Evolutionary conservation across 2,329 filamentous ascomycete species (phyloP).

Genomic region (Aureobasidium sp.): DNA sequence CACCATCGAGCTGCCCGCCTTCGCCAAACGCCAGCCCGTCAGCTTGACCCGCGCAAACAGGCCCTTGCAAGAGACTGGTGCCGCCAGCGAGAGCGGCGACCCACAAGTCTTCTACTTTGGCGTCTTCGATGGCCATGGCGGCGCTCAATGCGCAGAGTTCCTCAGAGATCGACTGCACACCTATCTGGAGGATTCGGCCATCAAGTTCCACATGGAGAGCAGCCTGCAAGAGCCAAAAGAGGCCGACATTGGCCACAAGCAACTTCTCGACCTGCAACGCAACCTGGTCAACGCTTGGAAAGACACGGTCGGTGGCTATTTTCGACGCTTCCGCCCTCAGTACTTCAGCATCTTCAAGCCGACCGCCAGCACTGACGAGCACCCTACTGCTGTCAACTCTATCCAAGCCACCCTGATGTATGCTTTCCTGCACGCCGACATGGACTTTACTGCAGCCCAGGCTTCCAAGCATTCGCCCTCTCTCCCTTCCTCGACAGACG

Average conservation of each 20-base stretch:
- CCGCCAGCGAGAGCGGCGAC: slow-evolving; percentile 72
- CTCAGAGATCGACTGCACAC: slow-evolving; percentile 75
- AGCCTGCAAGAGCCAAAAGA: slow-evolving; percentile 51
- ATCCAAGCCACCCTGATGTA: slow-evolving; percentile 80
- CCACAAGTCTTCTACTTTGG: slow-evolving; percentile 97
- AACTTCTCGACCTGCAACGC: slow-evolving; percentile 60
- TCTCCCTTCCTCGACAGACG: slow-evolving; percentile 33
- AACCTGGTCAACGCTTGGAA: slow-evolving; percentile 71
- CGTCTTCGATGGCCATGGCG: slow-evolving; percentile 93
- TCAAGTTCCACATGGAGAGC: slow-evolving; percentile 69
- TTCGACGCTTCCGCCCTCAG: slow-evolving; percentile 77
- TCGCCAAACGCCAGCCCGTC: slow-evolving; percentile 74
- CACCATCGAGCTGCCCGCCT: slow-evolving; percentile 86
- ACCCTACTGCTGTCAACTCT: slow-evolving; percentile 33
- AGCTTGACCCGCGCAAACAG: slow-evolving; percentile 41
- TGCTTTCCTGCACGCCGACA: slow-evolving; percentile 85
- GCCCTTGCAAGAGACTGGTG: slow-evolving; percentile 34
- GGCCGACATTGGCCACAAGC: slow-evolving; percentile 16
- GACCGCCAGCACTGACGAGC: slow-evolving; percentile 25
- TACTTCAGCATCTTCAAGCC: slow-evolving; percentile 49
- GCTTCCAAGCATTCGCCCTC: slow-evolving; percentile 57
- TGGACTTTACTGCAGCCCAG: slow-evolving; percentile 89
- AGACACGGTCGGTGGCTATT: slow-evolving; percentile 85
- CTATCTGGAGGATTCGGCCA: slow-evolving; percentile 78
- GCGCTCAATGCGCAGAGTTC: slow-evolving; percentile 80